Percentiles rank a stretch among this genome's conserved stretches.
Conservation (phyloP, 371 early-diverging fungal species). For the Zychaea mexicana region DNA sequence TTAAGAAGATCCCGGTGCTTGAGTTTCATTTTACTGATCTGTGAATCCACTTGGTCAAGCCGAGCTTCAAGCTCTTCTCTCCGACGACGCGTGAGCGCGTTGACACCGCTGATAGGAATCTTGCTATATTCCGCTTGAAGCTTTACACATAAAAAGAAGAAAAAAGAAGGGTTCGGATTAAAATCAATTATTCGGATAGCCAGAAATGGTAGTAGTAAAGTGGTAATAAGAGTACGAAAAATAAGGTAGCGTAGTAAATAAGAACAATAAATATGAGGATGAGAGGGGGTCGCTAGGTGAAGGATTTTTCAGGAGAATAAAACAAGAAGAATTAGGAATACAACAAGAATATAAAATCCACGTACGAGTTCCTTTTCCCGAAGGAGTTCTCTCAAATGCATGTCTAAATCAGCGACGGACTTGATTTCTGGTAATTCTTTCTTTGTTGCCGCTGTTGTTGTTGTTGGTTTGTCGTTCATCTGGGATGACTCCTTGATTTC, state of each 20-base stretch:
- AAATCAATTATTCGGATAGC: slow-evolving; percentile 1
- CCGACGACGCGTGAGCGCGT: slow-evolving; percentile 49
- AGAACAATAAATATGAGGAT: too few relatives aligned
- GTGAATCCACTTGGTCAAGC: slow-evolving; percentile 42
- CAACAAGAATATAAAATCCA: slow-evolving; percentile 6
- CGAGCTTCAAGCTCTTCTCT: slow-evolving; percentile 57
- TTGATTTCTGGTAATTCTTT: neutral
- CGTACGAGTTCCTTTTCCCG: slow-evolving; percentile 17
- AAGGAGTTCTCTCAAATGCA: slow-evolving; percentile 6
- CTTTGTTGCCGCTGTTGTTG: neutral
- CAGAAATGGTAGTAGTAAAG: too few relatives aligned
- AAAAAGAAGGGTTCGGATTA: slow-evolving; percentile 3
- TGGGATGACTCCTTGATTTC: too few relatives aligned
- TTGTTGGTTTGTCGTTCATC: neutral
- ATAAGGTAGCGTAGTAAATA: too few relatives aligned
- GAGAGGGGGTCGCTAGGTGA: too few relatives aligned
- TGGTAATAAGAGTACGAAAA: too few relatives aligned
- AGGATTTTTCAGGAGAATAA: neutral
- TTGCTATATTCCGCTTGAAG: slow-evolving; percentile 58
- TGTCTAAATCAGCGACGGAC: slow-evolving; percentile 11
- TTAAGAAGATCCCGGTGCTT: slow-evolving; percentile 10
- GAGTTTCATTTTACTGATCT: slow-evolving; percentile 34
- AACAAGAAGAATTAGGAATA: neutral
- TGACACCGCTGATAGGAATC: slow-evolving; percentile 55
- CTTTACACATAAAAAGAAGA: slow-evolving; percentile 11